Base-by-base conservation (phyloP, 176 grass and related monocot species). In the Saccharum officinarum region DNA sequence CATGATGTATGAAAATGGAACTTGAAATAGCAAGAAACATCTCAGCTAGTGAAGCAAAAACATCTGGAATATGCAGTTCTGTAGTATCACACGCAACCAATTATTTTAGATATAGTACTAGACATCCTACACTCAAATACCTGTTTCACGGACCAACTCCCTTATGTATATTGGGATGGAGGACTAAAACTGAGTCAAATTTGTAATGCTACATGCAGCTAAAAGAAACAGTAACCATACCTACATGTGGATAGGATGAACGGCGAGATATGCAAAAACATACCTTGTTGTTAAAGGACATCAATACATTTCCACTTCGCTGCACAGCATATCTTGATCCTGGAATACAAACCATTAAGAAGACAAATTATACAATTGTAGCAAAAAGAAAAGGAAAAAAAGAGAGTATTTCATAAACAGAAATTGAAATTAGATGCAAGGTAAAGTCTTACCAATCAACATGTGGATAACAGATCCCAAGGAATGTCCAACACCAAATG, bases 241-340 rank as follows among this genome's bases (percentile, higher is more conserved):
- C 33, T 36, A 85, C 2, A 72, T 8, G 9, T 1, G 3, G 8
- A 64, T 23, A 65, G 10, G 61, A 64, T 14, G 64, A 31, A 63
- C 6, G 54, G 41, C 39, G 22, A 69, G 28, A 37, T 45, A 71
- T 39, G 4, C 16, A 84, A 64, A 64, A 31, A 16, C 26, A 86
- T 82, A 96, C 97, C 92, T 96, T 99, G 62, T 99, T 99, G 83
- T 99, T 99, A 75, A 99, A 99, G 82, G 93, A 52, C 93, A 99
- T 94, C 70, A 99, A 42, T 73, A 94, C 80, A 88, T 99, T 99
- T 84, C 97, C 97, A 82, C 18, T 96, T 85, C 91, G 77, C 69
- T 94, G 93, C 78, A 96, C 84, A 76, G 97, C 93, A 82, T 99
- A 99, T 79, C 97, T 92, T 75, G 97, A 99, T 70, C 97, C 97